Evolutionary conservation across 331 rosid species (phyloP).

Genomic region (Pyracantha coccinea): DNA sequence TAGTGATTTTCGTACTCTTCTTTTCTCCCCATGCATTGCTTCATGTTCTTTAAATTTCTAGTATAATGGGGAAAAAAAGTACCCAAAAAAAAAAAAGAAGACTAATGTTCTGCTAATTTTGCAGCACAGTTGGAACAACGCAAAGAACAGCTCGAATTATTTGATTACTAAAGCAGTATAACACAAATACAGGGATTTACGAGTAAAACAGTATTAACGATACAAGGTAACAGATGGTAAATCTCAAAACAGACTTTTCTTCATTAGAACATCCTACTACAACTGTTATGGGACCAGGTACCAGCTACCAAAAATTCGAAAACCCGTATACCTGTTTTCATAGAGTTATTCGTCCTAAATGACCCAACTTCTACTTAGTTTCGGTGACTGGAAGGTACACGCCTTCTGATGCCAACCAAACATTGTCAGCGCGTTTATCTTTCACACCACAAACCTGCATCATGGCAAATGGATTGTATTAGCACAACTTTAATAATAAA

Average conservation of each 20-base stretch:
- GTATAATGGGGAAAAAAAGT: too few species aligned
- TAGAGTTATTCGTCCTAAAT: constrained; percentile 8
- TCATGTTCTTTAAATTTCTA: neutral
- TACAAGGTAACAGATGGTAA: neutral
- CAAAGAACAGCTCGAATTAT: too few species aligned
- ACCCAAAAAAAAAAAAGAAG: too few species aligned
- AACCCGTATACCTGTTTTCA: constrained; percentile 26
- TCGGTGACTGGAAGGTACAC: constrained; percentile 76
- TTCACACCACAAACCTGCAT: constrained; percentile 76
- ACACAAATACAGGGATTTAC: neutral
- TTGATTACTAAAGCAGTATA: neutral
- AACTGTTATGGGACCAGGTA: constrained; percentile 16
- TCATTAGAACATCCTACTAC: constrained; percentile 24
- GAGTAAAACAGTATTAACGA: neutral
- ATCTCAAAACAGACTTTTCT: neutral
- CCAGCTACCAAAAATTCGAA: constrained; percentile 20
- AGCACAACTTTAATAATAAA: neutral
- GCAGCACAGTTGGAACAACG: neutral
- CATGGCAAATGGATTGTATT: neutral
- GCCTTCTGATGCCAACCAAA: constrained; percentile 97
- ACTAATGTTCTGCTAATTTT: neutral
- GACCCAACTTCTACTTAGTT: constrained; percentile 47
- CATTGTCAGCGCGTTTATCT: constrained; percentile 84
- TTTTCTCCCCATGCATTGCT: neutral
- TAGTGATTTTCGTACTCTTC: neutral